Conservation (phyloP, 345 rosid genomes). For the Salix caprea region DNA sequence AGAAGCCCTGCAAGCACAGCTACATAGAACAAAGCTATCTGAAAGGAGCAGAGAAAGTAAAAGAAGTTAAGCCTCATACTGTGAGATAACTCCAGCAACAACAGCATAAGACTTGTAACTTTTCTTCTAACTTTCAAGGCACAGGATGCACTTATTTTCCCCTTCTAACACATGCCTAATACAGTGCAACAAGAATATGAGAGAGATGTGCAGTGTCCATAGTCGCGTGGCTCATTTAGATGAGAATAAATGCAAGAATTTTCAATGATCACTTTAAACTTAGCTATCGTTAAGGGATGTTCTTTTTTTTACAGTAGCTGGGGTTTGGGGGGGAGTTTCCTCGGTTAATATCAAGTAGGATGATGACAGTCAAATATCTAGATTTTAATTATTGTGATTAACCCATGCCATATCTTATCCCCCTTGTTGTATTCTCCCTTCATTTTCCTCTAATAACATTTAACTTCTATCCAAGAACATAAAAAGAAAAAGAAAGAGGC, state of each 20-base stretch:
- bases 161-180: not conserved
- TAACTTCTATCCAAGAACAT: not conserved
- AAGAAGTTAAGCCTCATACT: not conserved
- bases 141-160: not conserved
- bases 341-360: not conserved
- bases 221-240: too few relatives aligned
- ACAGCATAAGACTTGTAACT: not conserved
- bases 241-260: too few relatives aligned
- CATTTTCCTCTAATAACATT: not conserved
- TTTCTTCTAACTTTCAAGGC: not conserved
- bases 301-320: too few relatives aligned
- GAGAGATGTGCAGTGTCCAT: too few relatives aligned
- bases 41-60: constrained; percentile 23
- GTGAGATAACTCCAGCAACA: not conserved
- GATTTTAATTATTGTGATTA: not conserved
- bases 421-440: not conserved
- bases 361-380: not conserved
- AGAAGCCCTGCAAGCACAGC: constrained; percentile 83
- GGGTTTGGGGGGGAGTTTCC: not conserved
- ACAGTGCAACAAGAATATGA: not conserved
- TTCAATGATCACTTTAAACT: too few relatives aligned
- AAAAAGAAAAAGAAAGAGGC: not conserved
- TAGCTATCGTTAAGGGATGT: too few relatives aligned
- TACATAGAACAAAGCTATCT: constrained; percentile 75
- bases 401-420: not conserved